phyloP scores from a whole-genome alignment of 768 basidiomycete genomes.

The Cantharellus cinnabarinus region DNA sequence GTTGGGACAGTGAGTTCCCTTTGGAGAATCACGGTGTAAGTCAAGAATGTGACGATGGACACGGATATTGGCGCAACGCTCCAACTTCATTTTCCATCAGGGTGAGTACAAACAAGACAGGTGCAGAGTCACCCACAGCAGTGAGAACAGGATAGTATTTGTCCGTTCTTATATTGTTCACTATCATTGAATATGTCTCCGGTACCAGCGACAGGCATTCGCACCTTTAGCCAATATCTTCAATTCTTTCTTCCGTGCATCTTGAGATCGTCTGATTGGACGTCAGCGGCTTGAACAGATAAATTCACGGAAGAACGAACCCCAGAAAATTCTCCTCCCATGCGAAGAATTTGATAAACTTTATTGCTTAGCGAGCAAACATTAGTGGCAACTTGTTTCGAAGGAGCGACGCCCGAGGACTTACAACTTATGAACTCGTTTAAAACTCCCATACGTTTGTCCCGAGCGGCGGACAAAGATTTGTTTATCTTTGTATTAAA shows the following conservation, averaged over 20 bases:
- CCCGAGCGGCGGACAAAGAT: conserved; percentile 37
- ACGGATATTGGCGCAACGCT: conserved; percentile 56
- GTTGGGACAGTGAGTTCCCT: conserved; percentile 39
- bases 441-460: conserved; percentile 58
- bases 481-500: conserved; percentile 15
- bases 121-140: conserved; percentile 17
- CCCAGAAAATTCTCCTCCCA: conserved; percentile 19
- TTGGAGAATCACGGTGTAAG: conserved; percentile 43
- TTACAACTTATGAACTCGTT: conserved; percentile 40
- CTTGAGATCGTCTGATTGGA: background rate
- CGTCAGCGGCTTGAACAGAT: too few relatives aligned
- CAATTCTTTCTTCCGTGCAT: conserved; percentile 16
- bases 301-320: conserved; percentile 7
- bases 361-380: background rate
- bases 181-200: conserved; percentile 1
- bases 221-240: conserved; percentile 14
- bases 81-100: conserved; percentile 23
- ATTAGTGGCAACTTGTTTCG: background rate
- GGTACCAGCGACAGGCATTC: background rate
- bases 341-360: conserved; percentile 19
- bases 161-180: conserved; percentile 29
- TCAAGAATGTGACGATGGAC: conserved; percentile 60
- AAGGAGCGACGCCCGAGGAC: background rate
- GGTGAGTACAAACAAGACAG: background rate
- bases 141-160: conserved; percentile 49